Percentiles rank a stretch among this genome's conserved stretches.
phyloP scores from a whole-genome alignment of 176 grass and related monocot genomes.

The Themeda triandra region DNA sequence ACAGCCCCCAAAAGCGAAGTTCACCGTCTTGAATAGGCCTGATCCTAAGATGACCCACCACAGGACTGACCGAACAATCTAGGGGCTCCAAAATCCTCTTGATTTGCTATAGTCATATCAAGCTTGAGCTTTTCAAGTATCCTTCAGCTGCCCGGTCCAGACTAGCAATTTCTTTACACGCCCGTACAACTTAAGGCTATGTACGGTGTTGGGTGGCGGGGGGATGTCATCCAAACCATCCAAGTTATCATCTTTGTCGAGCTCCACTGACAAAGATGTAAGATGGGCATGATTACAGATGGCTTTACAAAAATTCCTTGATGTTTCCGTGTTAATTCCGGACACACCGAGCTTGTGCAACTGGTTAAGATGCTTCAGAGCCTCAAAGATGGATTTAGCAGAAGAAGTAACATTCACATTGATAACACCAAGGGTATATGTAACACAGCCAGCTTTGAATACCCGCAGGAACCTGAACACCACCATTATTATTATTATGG shows the following conservation, averaged over 20 bases:
- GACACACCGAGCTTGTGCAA: neutral
- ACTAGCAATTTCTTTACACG: neutral
- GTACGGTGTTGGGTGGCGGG: neutral
- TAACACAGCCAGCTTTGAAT: neutral
- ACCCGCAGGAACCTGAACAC: neutral
- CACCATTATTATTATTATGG: too few species aligned
- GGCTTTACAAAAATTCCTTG: neutral
- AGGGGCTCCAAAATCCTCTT: too few species aligned
- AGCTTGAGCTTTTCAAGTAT: too few species aligned
- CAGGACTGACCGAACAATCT: too few species aligned
- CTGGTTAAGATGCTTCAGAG: neutral
- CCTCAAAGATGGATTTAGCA: neutral
- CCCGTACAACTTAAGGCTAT: neutral
- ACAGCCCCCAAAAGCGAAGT: too few species aligned
- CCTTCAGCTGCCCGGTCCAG: neutral
- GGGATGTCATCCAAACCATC: neutral
- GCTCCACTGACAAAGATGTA: neutral
- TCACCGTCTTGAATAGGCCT: too few species aligned
- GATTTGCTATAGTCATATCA: too few species aligned
- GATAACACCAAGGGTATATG: neutral
- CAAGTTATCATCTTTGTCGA: neutral
- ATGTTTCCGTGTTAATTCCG: neutral
- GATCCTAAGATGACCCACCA: too few species aligned
- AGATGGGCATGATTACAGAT: neutral
- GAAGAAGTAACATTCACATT: neutral